Percentiles rank a stretch among this genome's conserved stretches.
Evolutionary conservation across 805 yeast genomes (phyloP).

Genomic region (Candida methanosorbosa): DNA sequence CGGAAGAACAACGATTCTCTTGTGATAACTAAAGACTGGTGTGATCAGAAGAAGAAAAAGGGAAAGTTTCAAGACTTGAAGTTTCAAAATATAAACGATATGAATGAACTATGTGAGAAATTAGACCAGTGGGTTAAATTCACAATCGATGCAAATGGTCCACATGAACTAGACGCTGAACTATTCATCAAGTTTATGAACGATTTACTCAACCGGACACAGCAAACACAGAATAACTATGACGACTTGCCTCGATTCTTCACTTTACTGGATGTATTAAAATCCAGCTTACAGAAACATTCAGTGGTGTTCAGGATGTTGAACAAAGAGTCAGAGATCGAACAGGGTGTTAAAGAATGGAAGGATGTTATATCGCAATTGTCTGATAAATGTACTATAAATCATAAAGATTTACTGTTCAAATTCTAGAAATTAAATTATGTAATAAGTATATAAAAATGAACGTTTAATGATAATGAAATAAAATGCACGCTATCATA

Average conservation of each 20-base stretch:
- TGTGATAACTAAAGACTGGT: neutral
- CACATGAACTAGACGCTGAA: slow-evolving; percentile 16
- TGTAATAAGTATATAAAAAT: neutral
- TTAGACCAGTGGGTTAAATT: slow-evolving; percentile 17
- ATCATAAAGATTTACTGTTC: neutral
- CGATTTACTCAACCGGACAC: slow-evolving; percentile 5
- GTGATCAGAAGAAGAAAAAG: neutral
- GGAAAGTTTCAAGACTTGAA: slow-evolving; percentile 4
- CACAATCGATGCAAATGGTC: slow-evolving; percentile 12
- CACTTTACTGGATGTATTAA: neutral
- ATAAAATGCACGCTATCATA: neutral
- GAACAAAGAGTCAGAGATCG: neutral
- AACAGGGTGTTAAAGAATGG: neutral
- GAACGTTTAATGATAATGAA: neutral
- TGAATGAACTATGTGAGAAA: slow-evolving; percentile 6
- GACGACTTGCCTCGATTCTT: neutral
- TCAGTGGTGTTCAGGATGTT: too few species aligned
- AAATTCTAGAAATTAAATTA: neutral
- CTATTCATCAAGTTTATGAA: slow-evolving; percentile 20
- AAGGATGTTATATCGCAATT: neutral
- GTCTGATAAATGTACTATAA: too few species aligned
- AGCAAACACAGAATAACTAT: neutral
- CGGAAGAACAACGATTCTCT: too few species aligned
- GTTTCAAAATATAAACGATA: slow-evolving; percentile 17
- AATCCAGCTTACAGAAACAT: neutral